phyloP scores from a whole-genome alignment of 805 yeast genomes.

The Kurtzmaniella cleridarum region DNA sequence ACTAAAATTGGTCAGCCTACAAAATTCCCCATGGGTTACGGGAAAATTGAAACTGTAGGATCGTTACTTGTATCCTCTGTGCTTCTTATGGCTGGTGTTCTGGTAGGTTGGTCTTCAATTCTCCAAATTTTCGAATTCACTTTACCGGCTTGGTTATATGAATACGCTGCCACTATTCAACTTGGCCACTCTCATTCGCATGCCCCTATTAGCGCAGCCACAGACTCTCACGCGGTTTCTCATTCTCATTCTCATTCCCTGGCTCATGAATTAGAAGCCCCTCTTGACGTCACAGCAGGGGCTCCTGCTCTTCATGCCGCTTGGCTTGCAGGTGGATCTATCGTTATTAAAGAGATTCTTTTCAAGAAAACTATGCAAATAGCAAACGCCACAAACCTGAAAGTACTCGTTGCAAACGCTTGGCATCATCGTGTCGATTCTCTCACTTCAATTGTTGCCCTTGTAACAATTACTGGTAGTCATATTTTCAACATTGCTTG shows the following conservation, averaged over 20 bases:
- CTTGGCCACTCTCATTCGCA: conserved; percentile 53
- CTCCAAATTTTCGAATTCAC: conserved; percentile 62
- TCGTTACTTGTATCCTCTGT: conserved; percentile 83
- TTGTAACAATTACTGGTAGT: conserved; percentile 82
- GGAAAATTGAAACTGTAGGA: conserved; percentile 90
- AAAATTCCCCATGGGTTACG: conserved; percentile 80
- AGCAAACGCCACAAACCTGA: conserved; percentile 73
- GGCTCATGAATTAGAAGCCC: conserved; percentile 12
- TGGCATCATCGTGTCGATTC: conserved; percentile 99
- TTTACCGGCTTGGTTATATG: conserved; percentile 58
- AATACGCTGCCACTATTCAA: conserved; percentile 44
- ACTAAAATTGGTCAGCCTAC: conserved; percentile 50
- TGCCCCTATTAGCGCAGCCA: conserved; percentile 15
- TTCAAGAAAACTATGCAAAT: conserved; percentile 77
- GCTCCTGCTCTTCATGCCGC: conserved; percentile 80
- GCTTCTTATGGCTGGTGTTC: conserved; percentile 78
- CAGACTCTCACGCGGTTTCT: conserved; percentile 12
- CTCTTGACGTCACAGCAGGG: conserved; percentile 1
- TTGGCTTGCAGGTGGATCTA: conserved; percentile 90
- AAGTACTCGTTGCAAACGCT: conserved; percentile 91
- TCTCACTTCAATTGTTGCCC: conserved; percentile 84
- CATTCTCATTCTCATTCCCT: conserved; percentile 27
- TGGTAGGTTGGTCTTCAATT: conserved; percentile 84
- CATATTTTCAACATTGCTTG: conserved; percentile 72
- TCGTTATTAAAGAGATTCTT: conserved; percentile 81